These are phyloP conservation scores for Metschnikowia peoriensis DNA, from an alignment of 805 yeast genomes.

Conservation along the genomic window DNA sequence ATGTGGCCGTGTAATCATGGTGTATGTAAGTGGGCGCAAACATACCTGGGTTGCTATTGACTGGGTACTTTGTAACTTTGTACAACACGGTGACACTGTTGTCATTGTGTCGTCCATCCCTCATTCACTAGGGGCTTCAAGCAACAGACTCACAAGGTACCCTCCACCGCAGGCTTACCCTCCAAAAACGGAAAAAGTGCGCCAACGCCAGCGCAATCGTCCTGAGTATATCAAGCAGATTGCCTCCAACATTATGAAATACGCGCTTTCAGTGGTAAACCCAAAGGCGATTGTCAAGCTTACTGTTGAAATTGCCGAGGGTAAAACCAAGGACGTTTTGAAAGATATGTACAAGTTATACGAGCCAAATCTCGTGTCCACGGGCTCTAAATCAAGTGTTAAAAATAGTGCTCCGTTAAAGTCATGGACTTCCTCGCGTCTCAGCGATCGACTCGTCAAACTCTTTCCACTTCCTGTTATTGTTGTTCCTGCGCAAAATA, in stretches of 20 bases:
- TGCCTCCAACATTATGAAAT: constrained; percentile 51
- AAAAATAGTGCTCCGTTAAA: constrained; percentile 48
- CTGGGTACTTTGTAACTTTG: constrained; percentile 55
- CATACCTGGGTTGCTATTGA: constrained; percentile 86
- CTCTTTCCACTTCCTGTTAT: constrained; percentile 65
- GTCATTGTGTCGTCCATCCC: constrained; percentile 57
- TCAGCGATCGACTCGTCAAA: constrained; percentile 64
- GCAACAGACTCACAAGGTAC: constrained; percentile 8
- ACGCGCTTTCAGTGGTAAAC: constrained; percentile 46
- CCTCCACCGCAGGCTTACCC: constrained; percentile 19
- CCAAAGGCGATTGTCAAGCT: constrained; percentile 48
- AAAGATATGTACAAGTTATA: constrained; percentile 60
- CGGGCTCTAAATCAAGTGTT: constrained; percentile 51
- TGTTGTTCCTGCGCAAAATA: constrained; percentile 60
- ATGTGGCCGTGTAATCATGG: constrained; percentile 55
- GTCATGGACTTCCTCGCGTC: constrained; percentile 60
- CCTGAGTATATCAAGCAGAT: constrained; percentile 48
- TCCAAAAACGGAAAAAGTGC: constrained; percentile 27
- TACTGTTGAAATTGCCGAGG: constrained; percentile 60
- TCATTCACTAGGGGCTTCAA: constrained; percentile 14
- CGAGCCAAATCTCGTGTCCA: constrained; percentile 56
- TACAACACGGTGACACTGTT: constrained; percentile 65
- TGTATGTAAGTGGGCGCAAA: constrained; percentile 65
- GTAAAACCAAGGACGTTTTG: constrained; percentile 53
- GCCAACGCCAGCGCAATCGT: constrained; percentile 38